Conservation (phyloP, 257 asterid genomes). For the Solanum neorickii region DNA sequence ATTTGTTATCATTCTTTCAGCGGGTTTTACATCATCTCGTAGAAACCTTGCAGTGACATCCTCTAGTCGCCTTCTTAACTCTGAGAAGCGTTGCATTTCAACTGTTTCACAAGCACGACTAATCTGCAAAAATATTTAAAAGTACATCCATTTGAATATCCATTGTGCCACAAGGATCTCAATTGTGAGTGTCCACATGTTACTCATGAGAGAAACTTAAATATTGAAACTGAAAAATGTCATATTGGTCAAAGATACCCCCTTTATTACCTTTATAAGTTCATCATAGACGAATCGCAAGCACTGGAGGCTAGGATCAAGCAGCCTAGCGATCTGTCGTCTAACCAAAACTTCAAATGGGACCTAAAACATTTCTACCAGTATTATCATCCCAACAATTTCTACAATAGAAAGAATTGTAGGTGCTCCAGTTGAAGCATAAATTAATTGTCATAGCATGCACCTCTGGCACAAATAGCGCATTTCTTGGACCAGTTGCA, state of each 20-base stretch:
- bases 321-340: slow-evolving; percentile 75
- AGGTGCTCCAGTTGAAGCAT: not conserved
- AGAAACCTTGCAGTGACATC: slow-evolving; percentile 63
- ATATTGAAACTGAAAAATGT: not conserved
- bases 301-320: slow-evolving; percentile 98
- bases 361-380: slow-evolving; percentile 34
- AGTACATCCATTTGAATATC: not conserved
- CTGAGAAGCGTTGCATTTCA: slow-evolving; percentile 80
- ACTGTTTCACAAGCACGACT: slow-evolving; percentile 69
- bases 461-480: slow-evolving; percentile 86
- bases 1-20: slow-evolving; percentile 76
- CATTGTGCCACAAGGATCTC: not conserved
- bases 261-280: slow-evolving; percentile 62
- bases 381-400: not conserved
- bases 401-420: not conserved
- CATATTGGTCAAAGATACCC: not conserved
- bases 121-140: slow-evolving; percentile 35
- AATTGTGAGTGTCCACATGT: not conserved
- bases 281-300: slow-evolving; percentile 86
- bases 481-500: slow-evolving; percentile 86
- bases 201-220: not conserved
- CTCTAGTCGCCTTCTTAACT: slow-evolving; percentile 62
- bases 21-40: slow-evolving; percentile 75
- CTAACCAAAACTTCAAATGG: slow-evolving; percentile 93
- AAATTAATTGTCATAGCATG: not conserved